Evolutionary conservation across 1,284 basidiomycete species (phyloP).

Genomic region (Rhodotorula sp.): DNA sequence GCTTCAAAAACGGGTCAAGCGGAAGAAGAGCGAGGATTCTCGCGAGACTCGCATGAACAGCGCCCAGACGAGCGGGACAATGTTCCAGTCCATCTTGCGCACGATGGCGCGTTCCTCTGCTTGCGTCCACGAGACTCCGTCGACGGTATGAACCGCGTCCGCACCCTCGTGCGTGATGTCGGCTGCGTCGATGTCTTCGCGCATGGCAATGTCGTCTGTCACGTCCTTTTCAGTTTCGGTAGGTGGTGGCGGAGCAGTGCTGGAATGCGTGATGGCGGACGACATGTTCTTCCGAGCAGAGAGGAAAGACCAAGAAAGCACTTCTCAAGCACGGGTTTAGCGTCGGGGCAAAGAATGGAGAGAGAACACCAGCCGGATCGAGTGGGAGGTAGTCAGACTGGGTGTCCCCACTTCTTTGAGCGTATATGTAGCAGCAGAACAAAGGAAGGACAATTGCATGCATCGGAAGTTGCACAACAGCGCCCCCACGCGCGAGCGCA

Average conservation of each 20-base stretch:
- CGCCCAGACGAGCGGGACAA: slow-evolving; percentile 12
- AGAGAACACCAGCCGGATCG: too few species aligned
- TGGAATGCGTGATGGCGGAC: neutral
- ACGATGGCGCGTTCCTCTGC: slow-evolving; percentile 14
- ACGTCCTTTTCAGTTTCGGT: neutral
- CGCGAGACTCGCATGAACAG: slow-evolving; percentile 7
- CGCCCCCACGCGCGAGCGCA: too few species aligned
- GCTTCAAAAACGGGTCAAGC: too few species aligned
- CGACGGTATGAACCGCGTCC: neutral
- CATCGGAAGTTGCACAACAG: too few species aligned
- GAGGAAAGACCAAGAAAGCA: too few species aligned
- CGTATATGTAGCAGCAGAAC: too few species aligned
- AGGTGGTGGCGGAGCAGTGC: neutral
- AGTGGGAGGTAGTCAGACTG: too few species aligned
- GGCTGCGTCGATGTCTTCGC: neutral
- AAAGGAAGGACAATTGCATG: too few species aligned
- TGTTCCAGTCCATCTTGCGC: slow-evolving; percentile 3
- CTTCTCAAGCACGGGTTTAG: too few species aligned
- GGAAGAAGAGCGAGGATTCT: neutral
- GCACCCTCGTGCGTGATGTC: neutral
- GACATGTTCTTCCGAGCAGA: neutral
- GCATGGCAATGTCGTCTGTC: neutral
- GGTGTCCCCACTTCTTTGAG: too few species aligned
- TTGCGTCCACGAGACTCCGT: slow-evolving; percentile 2
- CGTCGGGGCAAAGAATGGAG: too few species aligned